phyloP scores from a whole-genome alignment of 345 rosid species.

The Diplotaxis tenuifolia region DNA sequence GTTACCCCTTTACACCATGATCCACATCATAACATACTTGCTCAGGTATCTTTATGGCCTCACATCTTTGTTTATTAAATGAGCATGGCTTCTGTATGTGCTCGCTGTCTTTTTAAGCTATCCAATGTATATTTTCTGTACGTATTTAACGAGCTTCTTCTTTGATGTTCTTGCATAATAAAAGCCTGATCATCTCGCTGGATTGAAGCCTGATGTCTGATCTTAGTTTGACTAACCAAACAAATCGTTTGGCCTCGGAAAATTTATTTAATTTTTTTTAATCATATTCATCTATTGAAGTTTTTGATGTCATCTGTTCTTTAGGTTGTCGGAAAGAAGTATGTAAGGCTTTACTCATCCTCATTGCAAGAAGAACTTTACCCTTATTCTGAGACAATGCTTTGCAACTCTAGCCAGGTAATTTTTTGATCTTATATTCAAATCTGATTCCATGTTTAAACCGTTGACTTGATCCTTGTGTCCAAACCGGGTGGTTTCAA shows the following conservation, averaged over 20 bases:
- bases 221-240: slow-evolving; percentile 37
- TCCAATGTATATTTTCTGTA: not conserved
- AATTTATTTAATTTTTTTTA: too few relatives aligned
- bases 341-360: slow-evolving; percentile 77
- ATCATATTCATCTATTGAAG: too few relatives aligned
- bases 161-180: slow-evolving; percentile 32
- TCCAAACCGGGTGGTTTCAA: not conserved
- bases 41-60: slow-evolving; percentile 60
- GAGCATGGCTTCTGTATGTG: slow-evolving; percentile 16
- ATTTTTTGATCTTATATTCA: slow-evolving; percentile 11
- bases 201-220: slow-evolving; percentile 38
- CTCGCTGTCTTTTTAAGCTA: not conserved
- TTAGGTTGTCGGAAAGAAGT: slow-evolving; percentile 94
- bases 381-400: slow-evolving; percentile 85
- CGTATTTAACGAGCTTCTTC: slow-evolving; percentile 23
- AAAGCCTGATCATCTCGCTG: slow-evolving; percentile 19
- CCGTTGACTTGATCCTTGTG: not conserved
- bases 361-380: slow-evolving; percentile 73
- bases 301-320: slow-evolving; percentile 4
- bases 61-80: not conserved
- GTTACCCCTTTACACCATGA: slow-evolving; percentile 98
- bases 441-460: not conserved
- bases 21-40: slow-evolving; percentile 94
- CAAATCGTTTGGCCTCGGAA: too few relatives aligned
- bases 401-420: slow-evolving; percentile 91